phyloP scores from a whole-genome alignment of 345 rosid genomes.

The Cardiospermum halicacabum region DNA sequence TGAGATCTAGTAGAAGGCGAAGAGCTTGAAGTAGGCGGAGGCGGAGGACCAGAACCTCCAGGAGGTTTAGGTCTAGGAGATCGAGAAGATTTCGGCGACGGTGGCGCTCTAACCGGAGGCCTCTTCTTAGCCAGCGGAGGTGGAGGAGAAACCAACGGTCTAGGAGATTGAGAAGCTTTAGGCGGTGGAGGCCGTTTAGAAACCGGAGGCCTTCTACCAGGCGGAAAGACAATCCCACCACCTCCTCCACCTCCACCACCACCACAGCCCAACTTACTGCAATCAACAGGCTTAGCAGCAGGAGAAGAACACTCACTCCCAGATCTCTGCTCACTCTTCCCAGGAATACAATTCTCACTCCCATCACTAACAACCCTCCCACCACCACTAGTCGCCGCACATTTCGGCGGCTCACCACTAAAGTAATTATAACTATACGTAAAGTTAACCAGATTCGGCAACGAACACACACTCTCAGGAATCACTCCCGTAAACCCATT shows the following conservation, averaged over 20 bases:
- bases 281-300: constrained; percentile 53
- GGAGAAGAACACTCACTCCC: constrained; percentile 43
- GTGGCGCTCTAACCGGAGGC: constrained; percentile 34
- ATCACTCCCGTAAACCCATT: constrained; percentile 54
- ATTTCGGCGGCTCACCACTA: constrained; percentile 53
- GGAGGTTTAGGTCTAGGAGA: constrained; percentile 13
- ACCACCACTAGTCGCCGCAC: constrained; percentile 33
- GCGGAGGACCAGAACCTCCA: constrained; percentile 22
- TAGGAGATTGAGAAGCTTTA: constrained; percentile 6
- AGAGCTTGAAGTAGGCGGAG: constrained; percentile 42
- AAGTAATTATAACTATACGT: constrained; percentile 62
- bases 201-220: constrained; percentile 25
- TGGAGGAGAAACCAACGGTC: constrained; percentile 19
- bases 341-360: constrained; percentile 44
- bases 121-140: constrained; percentile 30
- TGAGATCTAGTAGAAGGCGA: constrained; percentile 42
- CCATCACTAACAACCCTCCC: constrained; percentile 25
- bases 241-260: constrained; percentile 12
- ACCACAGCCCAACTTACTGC: constrained; percentile 48
- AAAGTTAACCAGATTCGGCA: constrained; percentile 54
- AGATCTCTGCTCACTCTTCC: constrained; percentile 48
- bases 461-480: constrained; percentile 49
- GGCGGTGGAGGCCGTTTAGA: constrained; percentile 39
- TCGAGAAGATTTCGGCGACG: constrained; percentile 25
- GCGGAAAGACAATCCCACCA: constrained; percentile 10